Percentiles rank a stretch among this genome's conserved stretches.
phyloP scores from a whole-genome alignment of 2,329 filamentous ascomycete species.

The Rosellinia necatrix region DNA sequence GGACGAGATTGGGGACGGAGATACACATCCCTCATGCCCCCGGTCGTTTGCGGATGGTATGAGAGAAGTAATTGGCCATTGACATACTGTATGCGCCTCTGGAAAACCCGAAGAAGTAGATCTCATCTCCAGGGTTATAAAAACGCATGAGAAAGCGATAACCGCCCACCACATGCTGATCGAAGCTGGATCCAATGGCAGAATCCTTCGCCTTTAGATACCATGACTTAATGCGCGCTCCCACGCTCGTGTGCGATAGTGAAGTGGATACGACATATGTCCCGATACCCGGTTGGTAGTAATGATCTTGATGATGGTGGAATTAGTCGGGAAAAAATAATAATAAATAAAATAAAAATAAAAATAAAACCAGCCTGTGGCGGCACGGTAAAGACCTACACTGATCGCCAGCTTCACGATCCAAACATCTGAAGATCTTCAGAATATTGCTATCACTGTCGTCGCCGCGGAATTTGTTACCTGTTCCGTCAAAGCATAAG shows the following conservation, averaged over 20 bases:
- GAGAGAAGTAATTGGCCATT: not conserved
- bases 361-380: no score
- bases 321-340: no score
- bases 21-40: no score
- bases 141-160: conserved; percentile 81
- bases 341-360: no score
- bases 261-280: conserved; percentile 70
- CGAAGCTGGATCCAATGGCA: conserved; percentile 79
- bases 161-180: conserved; percentile 80
- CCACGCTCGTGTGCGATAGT: conserved; percentile 60
- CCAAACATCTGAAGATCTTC: conserved; percentile 73
- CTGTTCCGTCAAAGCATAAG: conserved; percentile 67
- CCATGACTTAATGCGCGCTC: conserved; percentile 66
- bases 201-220: conserved; percentile 77
- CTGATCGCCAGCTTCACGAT: conserved; percentile 65
- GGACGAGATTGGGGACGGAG: not conserved
- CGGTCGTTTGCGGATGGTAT: no score
- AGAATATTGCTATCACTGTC: conserved; percentile 69
- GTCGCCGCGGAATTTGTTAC: conserved; percentile 66
- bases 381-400: conserved; percentile 45
- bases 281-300: conserved; percentile 72
- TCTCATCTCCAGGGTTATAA: conserved; percentile 66
- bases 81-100: conserved; percentile 63
- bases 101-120: conserved; percentile 76
- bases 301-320: conserved; percentile 49